Base-by-base conservation (phyloP, 1,284 basidiomycete genomes). In the Vanrija pseudolonga region DNA sequence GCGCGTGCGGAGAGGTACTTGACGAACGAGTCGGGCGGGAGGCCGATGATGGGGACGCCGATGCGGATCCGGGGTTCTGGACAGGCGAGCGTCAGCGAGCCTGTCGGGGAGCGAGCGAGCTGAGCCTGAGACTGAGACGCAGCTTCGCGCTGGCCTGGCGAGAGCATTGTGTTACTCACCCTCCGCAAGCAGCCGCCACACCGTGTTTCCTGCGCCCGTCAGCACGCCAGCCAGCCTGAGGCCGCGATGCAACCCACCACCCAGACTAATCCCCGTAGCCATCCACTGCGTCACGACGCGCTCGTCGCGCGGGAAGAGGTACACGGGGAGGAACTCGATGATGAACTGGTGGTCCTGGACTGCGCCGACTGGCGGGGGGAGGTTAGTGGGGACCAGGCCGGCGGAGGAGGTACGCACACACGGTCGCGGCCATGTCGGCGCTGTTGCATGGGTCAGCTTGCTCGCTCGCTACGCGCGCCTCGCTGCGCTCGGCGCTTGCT, bases 291-390 rank as follows among this genome's bases (percentile, higher is more conserved):
- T 79, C 40, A 95, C 82, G 6, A 65, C 71, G 12, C 84, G 79
- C 61, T 92, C 85, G 14, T 79, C 84, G 19, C 78, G 66, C 0
- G 90, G 90, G 68, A 88, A 95, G 20, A 95, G 74, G 71, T 87
- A 89, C 1, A 85, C 70, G 0, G 86, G 83, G 3, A 95, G 78
- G 67, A 90, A 87, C 69, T 92, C 88, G 58, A 93, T 86, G 54
- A 95, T 71, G 73, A 87, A 85, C 0, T 85, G 85, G 8, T 90
- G 81, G 66, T 95, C 92, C 45, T 81, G 78, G 3, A 85, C 84
- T 0, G 87, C 87, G 4, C 90, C 90, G 55, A 79, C 73, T 75
- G 51, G 7, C 14, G 1, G 6, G 41, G 20, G 38, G 36, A 24
- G 22, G 23, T 37, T 9, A 44, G 41, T 17, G n/a, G n/a, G 41